These are phyloP conservation scores for Thelonectria blattea DNA, from an alignment of 2,329 filamentous ascomycete species.

Conservation along the genomic window DNA sequence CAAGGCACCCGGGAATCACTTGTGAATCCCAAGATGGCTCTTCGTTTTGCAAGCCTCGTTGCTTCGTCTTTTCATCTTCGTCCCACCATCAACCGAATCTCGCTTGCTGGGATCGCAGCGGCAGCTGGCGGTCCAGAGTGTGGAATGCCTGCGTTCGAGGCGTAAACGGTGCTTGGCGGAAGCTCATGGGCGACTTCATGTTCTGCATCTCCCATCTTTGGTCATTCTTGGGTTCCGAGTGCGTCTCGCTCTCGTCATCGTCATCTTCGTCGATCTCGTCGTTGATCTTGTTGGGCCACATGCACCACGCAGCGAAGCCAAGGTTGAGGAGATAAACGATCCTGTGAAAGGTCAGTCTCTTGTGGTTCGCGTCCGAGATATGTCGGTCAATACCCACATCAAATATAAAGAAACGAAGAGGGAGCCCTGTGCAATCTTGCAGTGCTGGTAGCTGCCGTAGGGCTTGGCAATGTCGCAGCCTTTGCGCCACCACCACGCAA, in stretches of 20 bases:
- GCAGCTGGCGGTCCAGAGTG: slow-evolving; percentile 63
- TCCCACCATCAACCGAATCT: slow-evolving; percentile 20
- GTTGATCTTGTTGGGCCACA: slow-evolving; percentile 62
- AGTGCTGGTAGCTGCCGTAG: slow-evolving; percentile 62
- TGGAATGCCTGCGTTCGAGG: slow-evolving; percentile 73
- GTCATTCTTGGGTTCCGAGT: slow-evolving; percentile 47
- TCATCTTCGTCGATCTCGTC: slow-evolving; percentile 52
- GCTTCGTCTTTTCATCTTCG: not conserved
- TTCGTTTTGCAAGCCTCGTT: not conserved
- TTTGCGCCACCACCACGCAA: slow-evolving; percentile 78
- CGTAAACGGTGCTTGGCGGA: slow-evolving; percentile 58
- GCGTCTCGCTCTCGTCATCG: slow-evolving; percentile 47
- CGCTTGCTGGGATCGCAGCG: slow-evolving; percentile 50
- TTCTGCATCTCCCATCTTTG: slow-evolving; percentile 65
- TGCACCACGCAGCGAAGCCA: slow-evolving; percentile 62
- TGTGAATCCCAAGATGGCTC: not conserved
- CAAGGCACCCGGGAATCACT: not conserved
- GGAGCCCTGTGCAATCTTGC: slow-evolving; percentile 70
- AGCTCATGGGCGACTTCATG: slow-evolving; percentile 47
- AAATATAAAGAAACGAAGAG: slow-evolving; percentile 71
- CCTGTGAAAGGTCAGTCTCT: slow-evolving; percentile 45
- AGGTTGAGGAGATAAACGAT: slow-evolving; percentile 65
- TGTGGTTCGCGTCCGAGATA: not conserved
- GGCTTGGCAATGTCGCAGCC: slow-evolving; percentile 67
- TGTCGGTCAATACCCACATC: slow-evolving; percentile 61